These are phyloP conservation scores for Macrolepiota albuminosa DNA, from an alignment of 768 basidiomycete genomes.

Conservation along the genomic window DNA sequence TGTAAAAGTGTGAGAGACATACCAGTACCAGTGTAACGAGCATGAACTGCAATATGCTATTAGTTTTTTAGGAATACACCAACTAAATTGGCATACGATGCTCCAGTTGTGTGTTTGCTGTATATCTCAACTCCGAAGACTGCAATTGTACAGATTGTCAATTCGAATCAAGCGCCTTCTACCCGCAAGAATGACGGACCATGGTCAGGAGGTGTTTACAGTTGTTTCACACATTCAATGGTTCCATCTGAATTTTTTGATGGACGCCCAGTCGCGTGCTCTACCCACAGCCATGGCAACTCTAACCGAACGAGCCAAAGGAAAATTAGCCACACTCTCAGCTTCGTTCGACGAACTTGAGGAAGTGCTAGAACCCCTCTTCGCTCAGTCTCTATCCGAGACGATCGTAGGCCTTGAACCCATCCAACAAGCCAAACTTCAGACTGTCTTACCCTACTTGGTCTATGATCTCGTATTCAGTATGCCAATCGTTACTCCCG, in stretches of 20 bases:
- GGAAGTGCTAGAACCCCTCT: slow-evolving; percentile 56
- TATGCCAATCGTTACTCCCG: slow-evolving; percentile 28
- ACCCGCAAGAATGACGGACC: slow-evolving; percentile 30
- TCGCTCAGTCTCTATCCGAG: slow-evolving; percentile 65
- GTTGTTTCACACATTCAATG: slow-evolving; percentile 21
- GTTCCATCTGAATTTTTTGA: slow-evolving; percentile 10
- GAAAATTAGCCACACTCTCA: slow-evolving; percentile 44
- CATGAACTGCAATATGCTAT: slow-evolving; percentile 63
- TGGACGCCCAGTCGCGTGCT: background rate
- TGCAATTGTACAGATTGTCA: slow-evolving; percentile 23
- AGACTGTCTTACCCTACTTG: slow-evolving; percentile 75
- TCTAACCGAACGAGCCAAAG: slow-evolving; percentile 41
- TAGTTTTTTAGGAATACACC: slow-evolving; percentile 10
- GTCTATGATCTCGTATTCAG: slow-evolving; percentile 85
- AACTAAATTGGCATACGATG: slow-evolving; percentile 59
- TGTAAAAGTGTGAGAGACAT: slow-evolving; percentile 18
- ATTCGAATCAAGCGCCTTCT: slow-evolving; percentile 1
- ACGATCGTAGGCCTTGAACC: slow-evolving; percentile 59
- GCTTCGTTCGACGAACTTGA: slow-evolving; percentile 69
- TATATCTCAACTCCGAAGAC: slow-evolving; percentile 93
- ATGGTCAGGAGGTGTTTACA: slow-evolving; percentile 33
- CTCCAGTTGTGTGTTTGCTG: slow-evolving; percentile 93
- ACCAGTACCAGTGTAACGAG: slow-evolving; percentile 95
- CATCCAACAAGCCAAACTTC: slow-evolving; percentile 78
- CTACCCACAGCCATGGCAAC: slow-evolving; percentile 31